Evolutionary conservation across 2,329 filamentous ascomycete species (phyloP), one percentile per base, ranked within the genome.

Genomic region (Tothia fuscella): DNA sequence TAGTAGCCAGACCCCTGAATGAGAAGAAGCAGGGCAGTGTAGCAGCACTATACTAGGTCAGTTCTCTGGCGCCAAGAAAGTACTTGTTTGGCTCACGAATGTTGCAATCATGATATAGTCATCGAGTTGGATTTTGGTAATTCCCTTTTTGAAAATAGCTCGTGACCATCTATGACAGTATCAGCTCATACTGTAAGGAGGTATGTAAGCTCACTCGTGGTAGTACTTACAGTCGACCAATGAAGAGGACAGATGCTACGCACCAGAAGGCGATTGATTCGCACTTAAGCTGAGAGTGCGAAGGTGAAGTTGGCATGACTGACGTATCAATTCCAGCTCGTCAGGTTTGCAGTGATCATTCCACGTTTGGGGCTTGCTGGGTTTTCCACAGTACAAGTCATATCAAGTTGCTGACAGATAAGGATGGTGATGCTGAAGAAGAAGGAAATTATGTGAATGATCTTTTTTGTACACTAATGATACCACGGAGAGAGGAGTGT

Each of bases 11-110:
- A 47, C 21, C 45, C 31, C 24, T 50, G 42, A 7, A 50, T 42
- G 9, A 50, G 47, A 21, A 48, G 32, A 13, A 50, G 40, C 25
- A 50, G 35, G 17, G 41, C 36, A 3, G 44, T 46, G 30, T 48
- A 48, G 21, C 42, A 41, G 21, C 28, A 21, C 38, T 41, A 25
- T 12, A 13, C 25, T 12, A 4, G 17, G 25, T 40, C 28, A 40
- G 26, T 21, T 10, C 13, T 20, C 31, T 14, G 4, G 9, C 10
- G 22, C 14, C 13, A 40, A 7, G 14, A 5, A 24, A 14, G 28
- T 29, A 12, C 24, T n/a, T 9, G 28, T 14, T 14, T 4, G 12
- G 34, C 6, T 43, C 21, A 38, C 36, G 29, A 44, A 44, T n/a
- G 42, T 44, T 13, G 25, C 25, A 6, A 41, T 34, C 42, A 44